Evolutionary conservation across 345 rosid genomes (phyloP), one percentile per base, ranked within the genome.

Genomic region (Brassica carinata): DNA sequence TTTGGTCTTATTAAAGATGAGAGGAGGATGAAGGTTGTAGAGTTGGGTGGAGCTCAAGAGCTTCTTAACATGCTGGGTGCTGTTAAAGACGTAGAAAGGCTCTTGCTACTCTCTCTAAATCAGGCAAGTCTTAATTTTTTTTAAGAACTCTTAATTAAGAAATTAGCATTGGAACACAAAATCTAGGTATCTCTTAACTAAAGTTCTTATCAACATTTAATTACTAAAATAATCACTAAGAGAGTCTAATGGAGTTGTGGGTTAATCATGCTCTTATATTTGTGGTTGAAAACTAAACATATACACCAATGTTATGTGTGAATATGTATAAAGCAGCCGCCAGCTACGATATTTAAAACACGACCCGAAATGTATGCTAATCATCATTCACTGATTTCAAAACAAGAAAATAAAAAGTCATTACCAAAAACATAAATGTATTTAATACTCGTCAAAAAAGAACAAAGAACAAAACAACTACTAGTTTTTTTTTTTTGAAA

Each of bases 21-120:
- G 74, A 90, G 92, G 74, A 93, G 99, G 81, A 90, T 90, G 96
- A 90, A 89, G 83, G 89, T 93, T 82, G 94, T 95, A 69, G 92
- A 90, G 84, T 81, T 89, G 75, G 97, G 98, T 83, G 98, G 97
- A 45, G 97, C 88, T 77, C 88, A 91, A 78, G 91, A 89, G 84
- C 92, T 95, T 81, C 66, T 91, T 64, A 79, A 84, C 64, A 95
- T 95, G 99, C 85, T 91, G 84, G 90, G 67, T 73, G 72, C 69
- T 86, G 96, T 98, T 18, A 85, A 84, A 85, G 99, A 96, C 71
- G 98, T 74, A 78, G 93, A 26, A 89, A 85, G 81, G 94, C 99
- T 77, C 90, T 96, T 14, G 81, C 78, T 72, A 92, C 96, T 59
- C 83, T 96, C 78, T 89, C 94, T 23, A 76, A 51, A 61, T 88